Evolutionary conservation across 441 rosid genomes (phyloP).

Genomic region (Adansonia madagascariensis): DNA sequence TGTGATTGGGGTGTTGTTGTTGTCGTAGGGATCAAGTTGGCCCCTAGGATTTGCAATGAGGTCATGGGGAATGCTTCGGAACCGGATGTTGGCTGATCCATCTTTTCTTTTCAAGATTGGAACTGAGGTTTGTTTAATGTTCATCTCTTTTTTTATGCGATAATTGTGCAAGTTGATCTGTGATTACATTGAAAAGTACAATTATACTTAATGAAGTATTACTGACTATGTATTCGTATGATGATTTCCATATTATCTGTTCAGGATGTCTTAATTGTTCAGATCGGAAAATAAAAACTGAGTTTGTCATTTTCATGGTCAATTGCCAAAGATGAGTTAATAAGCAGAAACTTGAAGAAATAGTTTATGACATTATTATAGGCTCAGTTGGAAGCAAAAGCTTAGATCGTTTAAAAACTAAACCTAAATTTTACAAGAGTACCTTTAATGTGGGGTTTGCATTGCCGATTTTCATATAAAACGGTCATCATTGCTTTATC

Average conservation of each 20-base stretch:
- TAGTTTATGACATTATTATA: not conserved
- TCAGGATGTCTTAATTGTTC: not conserved
- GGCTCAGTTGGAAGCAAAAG: not conserved
- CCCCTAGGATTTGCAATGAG: constrained; percentile 71
- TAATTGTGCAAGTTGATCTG: not conserved
- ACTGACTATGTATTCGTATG: not conserved
- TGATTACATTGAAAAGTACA: not conserved
- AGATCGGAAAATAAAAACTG: not conserved
- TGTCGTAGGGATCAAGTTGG: constrained; percentile 66
- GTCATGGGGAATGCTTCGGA: constrained; percentile 79
- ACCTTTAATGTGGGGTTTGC: constrained; percentile 1
- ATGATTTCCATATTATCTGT: constrained; percentile 10
- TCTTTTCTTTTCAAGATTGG: constrained; percentile 95
- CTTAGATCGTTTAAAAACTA: not conserved
- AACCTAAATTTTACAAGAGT: not conserved
- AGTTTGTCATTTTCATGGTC: not conserved
- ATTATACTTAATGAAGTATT: not conserved
- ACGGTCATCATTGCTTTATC: not conserved
- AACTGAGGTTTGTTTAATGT: constrained; percentile 62
- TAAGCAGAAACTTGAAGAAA: not conserved
- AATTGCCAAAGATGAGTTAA: constrained; percentile 4
- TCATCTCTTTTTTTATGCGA: not conserved
- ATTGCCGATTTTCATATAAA: not conserved
- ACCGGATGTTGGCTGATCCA: constrained; percentile 94
- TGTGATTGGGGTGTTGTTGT: constrained; percentile 1